These are phyloP conservation scores for Pyrenophora teres DNA, from an alignment of 2,329 filamentous ascomycete genomes.

Conservation along the genomic window DNA sequence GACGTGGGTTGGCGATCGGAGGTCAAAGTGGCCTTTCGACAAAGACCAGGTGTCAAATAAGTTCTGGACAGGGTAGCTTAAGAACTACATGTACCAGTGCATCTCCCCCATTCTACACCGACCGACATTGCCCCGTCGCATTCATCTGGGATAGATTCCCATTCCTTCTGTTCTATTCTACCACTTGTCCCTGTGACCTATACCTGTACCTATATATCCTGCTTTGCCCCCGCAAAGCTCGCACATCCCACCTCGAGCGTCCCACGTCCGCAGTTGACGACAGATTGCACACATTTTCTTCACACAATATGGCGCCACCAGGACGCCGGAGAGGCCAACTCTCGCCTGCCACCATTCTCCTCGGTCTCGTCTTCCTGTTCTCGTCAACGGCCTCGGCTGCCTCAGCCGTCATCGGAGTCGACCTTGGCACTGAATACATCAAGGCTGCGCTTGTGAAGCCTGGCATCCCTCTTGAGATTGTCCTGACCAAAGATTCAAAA, in stretches of 20 bases:
- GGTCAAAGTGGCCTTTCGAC: conserved; percentile 41
- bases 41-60: conserved; percentile 39
- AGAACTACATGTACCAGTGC: conserved; percentile 24
- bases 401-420: conserved; percentile 85
- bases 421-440: conserved; percentile 95
- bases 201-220: conserved; percentile 9
- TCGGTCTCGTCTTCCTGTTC: conserved; percentile 61
- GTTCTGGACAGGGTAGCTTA: conserved; percentile 28
- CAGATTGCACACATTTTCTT: conserved; percentile 10
- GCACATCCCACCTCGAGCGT: conserved; percentile 30
- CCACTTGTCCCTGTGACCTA: neutral
- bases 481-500: conserved; percentile 96
- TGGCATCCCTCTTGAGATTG: conserved; percentile 94
- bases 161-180: conserved; percentile 25
- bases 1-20: conserved; percentile 22
- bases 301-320: conserved; percentile 53
- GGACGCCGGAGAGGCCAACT: conserved; percentile 50
- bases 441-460: conserved; percentile 96
- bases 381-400: conserved; percentile 63
- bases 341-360: conserved; percentile 53
- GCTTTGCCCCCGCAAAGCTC: conserved; percentile 22
- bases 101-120: conserved; percentile 22
- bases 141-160: conserved; percentile 35
- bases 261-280: conserved; percentile 6
- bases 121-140: conserved; percentile 13